Evolutionary conservation across 2,329 filamentous ascomycete species (phyloP).

Genomic region (Chaetomiaceae sp.): DNA sequence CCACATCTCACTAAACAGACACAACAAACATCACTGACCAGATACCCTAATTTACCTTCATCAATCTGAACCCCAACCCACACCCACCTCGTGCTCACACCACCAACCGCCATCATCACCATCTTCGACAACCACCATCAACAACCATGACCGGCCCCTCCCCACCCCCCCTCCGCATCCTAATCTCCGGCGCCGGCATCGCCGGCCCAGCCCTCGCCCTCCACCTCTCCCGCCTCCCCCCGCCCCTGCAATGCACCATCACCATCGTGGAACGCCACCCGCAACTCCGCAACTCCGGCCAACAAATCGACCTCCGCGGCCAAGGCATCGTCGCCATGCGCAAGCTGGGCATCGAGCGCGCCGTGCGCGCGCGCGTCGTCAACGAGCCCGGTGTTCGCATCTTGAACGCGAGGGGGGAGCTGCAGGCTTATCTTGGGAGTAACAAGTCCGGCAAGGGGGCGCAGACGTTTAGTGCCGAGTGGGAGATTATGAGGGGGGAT

Average conservation of each 20-base stretch:
- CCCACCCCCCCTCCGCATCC: conserved; percentile 36
- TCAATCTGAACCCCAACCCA: no score
- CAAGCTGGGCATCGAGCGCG: conserved; percentile 38
- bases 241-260: conserved; percentile 32
- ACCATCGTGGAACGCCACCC: conserved; percentile 42
- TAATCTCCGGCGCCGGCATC: conserved; percentile 46
- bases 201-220: conserved; percentile 41
- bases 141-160: neutral
- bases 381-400: no score
- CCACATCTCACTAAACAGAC: no score
- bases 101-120: no score
- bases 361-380: conserved; percentile 35
- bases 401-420: conserved; percentile 31
- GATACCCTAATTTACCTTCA: no score
- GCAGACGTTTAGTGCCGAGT: conserved; percentile 50
- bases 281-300: conserved; percentile 36
- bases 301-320: conserved; percentile 44
- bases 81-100: no score
- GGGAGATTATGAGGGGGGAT: conserved; percentile 57
- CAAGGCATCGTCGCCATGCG: conserved; percentile 38
- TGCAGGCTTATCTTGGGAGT: conserved; percentile 37
- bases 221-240: conserved; percentile 34
- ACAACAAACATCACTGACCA: no score
- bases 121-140: neutral
- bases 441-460: conserved; percentile 39